Conservation (phyloP, 495 filamentous ascomycete species). For the Hyaloscypha finlandica region DNA sequence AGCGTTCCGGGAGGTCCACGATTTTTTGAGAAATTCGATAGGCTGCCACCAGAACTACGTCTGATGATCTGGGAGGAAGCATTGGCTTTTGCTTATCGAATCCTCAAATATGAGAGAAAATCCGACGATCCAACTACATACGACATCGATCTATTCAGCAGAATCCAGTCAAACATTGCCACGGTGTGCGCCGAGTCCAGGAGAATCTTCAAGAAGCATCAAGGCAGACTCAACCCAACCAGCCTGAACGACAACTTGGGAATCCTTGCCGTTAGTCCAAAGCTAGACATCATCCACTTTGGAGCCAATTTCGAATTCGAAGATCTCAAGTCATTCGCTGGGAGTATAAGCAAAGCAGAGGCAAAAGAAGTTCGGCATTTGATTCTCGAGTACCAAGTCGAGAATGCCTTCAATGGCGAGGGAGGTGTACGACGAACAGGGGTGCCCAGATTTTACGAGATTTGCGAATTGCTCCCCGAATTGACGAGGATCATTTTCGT, state of each 20-base stretch:
- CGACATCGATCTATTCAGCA: background rate
- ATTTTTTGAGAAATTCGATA: too few relatives aligned
- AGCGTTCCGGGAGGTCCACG: too few relatives aligned
- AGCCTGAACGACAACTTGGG: too few relatives aligned
- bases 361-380: background rate
- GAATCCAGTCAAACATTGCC: background rate
- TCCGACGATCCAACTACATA: background rate
- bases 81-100: background rate
- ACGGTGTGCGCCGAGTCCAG: background rate
- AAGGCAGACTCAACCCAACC: too few relatives aligned
- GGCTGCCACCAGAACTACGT: background rate
- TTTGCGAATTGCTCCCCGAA: too few relatives aligned
- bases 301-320: background rate
- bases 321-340: background rate
- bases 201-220: too few relatives aligned
- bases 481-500: too few relatives aligned
- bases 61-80: background rate
- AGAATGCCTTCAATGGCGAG: too few relatives aligned
- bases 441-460: background rate
- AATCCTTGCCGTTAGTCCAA: too few relatives aligned
- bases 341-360: background rate
- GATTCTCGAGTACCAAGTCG: background rate
- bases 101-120: background rate
- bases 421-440: background rate
- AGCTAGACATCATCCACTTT: background rate